Conservation (phyloP, 768 basidiomycete species). For the Kwoniella dejecticola region DNA sequence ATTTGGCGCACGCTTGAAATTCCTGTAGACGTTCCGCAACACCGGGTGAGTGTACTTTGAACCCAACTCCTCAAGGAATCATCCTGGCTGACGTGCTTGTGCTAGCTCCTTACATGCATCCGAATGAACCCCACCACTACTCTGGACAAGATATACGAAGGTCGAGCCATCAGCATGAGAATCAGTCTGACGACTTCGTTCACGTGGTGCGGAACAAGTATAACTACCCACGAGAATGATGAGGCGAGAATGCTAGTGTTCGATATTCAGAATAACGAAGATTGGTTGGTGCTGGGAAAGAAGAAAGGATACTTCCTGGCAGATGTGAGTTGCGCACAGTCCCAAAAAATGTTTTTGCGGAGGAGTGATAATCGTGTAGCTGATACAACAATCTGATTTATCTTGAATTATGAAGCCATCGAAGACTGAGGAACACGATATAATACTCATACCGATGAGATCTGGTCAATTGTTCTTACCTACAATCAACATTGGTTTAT, state of each 20-base stretch:
- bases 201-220: slow-evolving; percentile 66
- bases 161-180: slow-evolving; percentile 75
- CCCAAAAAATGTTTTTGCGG: neutral
- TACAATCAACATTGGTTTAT: slow-evolving; percentile 66
- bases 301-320: slow-evolving; percentile 83
- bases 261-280: slow-evolving; percentile 71
- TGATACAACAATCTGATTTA: neutral
- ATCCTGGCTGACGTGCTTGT: no score
- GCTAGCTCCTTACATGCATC: slow-evolving; percentile 58
- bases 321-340: slow-evolving; percentile 62
- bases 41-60: slow-evolving; percentile 64
- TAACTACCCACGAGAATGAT: slow-evolving; percentile 1
- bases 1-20: slow-evolving; percentile 75
- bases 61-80: no score
- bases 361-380: neutral
- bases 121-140: slow-evolving; percentile 47
- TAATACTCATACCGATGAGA: slow-evolving; percentile 78
- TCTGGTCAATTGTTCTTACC: slow-evolving; percentile 80
- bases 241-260: slow-evolving; percentile 63
- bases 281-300: slow-evolving; percentile 85
- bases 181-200: slow-evolving; percentile 72
- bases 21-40: slow-evolving; percentile 79
- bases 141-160: slow-evolving; percentile 68
- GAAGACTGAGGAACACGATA: slow-evolving; percentile 67
- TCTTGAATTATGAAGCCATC: slow-evolving; percentile 3